Evolutionary conservation across 1,284 basidiomycete species (phyloP).

Genomic region (Irpex sp.): DNA sequence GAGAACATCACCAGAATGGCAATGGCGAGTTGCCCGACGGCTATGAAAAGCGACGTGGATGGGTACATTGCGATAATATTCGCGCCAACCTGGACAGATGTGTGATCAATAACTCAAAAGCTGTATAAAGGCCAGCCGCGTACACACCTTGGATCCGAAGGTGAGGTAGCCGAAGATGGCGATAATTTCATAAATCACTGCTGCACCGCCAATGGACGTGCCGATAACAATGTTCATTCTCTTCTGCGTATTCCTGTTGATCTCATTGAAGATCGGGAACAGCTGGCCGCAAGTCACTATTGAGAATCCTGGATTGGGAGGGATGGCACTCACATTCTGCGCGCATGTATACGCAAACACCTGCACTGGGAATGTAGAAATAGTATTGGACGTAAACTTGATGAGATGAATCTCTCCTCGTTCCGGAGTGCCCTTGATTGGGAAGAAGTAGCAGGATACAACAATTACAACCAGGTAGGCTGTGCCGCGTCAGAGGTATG

Average conservation of each 20-base stretch:
- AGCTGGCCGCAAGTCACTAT: constrained; percentile 42
- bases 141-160: constrained; percentile 78
- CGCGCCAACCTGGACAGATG: constrained; percentile 61
- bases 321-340: constrained; percentile 70
- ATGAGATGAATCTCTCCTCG: constrained; percentile 69
- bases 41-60: constrained; percentile 89
- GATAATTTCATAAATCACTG: constrained; percentile 79
- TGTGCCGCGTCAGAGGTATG: constrained; percentile 23
- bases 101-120: neutral
- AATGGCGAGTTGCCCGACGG: constrained; percentile 91
- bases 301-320: neutral
- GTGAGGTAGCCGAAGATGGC: constrained; percentile 91
- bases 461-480: constrained; percentile 77
- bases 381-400: constrained; percentile 73
- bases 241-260: constrained; percentile 75
- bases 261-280: constrained; percentile 94
- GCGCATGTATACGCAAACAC: constrained; percentile 93
- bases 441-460: constrained; percentile 69
- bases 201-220: constrained; percentile 80
- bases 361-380: constrained; percentile 91
- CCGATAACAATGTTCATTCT: constrained; percentile 89
- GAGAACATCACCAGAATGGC: constrained; percentile 88
- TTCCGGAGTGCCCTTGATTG: constrained; percentile 53
- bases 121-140: neutral
- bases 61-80: constrained; percentile 97